Evolutionary conservation across 164 flowering plant species (phyloP), one percentile per base, ranked within the genome.

Genomic region (Pachysandra terminalis): DNA sequence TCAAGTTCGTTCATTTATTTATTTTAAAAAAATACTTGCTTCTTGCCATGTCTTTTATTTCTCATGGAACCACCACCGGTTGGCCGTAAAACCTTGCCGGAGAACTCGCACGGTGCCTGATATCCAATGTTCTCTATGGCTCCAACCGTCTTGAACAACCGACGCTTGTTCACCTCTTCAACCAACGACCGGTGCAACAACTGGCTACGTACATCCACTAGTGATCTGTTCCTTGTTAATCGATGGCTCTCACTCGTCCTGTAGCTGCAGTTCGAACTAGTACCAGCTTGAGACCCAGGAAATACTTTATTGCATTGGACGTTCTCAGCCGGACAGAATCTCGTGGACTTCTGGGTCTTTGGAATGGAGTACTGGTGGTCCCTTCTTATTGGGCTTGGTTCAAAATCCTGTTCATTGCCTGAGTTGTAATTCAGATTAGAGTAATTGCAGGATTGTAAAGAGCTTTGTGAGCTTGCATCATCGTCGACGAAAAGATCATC

Each of bases 91-190:
- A 8, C 15, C 55, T 61, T 73, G 51, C 35, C 45, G 24, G 64
- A 49, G 28, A 28, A 27, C 59, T 40, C 58, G 53, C 41, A 60
- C 1, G 91, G 91, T 45, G 80, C 76, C 14, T 82, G 89, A 63
- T 58, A 90, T 24, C 96, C 96, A 28, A 92, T 88, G 75, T 82
- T 81, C 76, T 90, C 96, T 23, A 88, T 80, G 1, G 93, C 87
- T 14, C 90, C 96, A 40, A 88, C 87, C 3, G 98, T 92, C 75
- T 88, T 90, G 77, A 82, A 90, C 74, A 87, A 41, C n/a, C 93
- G 80, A 32, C 90, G 66, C 70, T 80, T 85, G 84, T 77, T 75
- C 55, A 89, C 72, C 74, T 81, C 86, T 63, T 85, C 87, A 73
- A 84, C 70, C 55, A 90, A 68, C 0, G 91, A 78, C 28, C 76